Conservation (phyloP, 331 rosid species). For the Malus hybrid region DNA sequence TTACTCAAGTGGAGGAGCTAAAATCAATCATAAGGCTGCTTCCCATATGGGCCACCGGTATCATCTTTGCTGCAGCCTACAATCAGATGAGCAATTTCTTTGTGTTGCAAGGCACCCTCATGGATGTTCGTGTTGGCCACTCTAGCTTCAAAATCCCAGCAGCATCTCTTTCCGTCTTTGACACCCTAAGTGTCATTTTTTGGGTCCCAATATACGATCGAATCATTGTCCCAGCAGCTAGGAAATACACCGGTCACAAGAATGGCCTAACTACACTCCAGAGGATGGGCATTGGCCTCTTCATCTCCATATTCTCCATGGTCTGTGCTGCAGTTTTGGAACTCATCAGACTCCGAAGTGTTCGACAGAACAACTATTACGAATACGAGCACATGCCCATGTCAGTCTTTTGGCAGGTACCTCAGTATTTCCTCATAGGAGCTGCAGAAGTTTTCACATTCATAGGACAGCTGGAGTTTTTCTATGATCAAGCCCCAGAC, state of each 20-base stretch:
- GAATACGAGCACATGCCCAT: constrained; percentile 26
- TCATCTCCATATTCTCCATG: constrained; percentile 47
- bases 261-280: constrained; percentile 47
- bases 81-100: constrained; percentile 42
- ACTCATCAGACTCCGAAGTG: constrained; percentile 28
- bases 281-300: constrained; percentile 46
- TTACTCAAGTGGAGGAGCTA: constrained; percentile 61
- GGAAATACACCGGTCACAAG: constrained; percentile 37
- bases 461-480: constrained; percentile 49
- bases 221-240: constrained; percentile 34
- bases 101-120: constrained; percentile 37
- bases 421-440: constrained; percentile 51
- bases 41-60: constrained; percentile 54
- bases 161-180: constrained; percentile 39
- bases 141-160: constrained; percentile 35
- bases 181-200: constrained; percentile 42
- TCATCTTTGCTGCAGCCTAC: constrained; percentile 32
- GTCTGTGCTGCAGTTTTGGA: constrained; percentile 34
- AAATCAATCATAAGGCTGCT: constrained; percentile 45
- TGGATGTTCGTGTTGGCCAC: constrained; percentile 25
- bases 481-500: constrained; percentile 52
- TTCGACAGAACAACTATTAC: constrained; percentile 26
- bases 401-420: constrained; percentile 52
- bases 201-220: constrained; percentile 50
- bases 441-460: constrained; percentile 46